Conservation (phyloP, 805 yeast species). For the Yarrowia yakushimensis region DNA sequence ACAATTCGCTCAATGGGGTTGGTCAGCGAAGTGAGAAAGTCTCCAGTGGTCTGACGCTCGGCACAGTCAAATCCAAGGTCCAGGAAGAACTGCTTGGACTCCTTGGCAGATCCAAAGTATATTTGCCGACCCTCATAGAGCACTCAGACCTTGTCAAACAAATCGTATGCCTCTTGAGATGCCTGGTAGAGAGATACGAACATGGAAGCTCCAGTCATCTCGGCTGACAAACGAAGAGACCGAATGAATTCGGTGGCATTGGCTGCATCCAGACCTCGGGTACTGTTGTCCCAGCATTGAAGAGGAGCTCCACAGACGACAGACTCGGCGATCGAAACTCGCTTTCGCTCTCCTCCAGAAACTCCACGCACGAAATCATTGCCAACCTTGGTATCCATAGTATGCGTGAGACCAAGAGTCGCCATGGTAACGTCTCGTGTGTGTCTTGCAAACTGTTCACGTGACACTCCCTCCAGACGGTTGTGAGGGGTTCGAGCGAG, state of each 20-base stretch:
- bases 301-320: constrained; percentile 44
- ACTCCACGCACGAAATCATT: constrained; percentile 65
- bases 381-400: constrained; percentile 61
- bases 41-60: constrained; percentile 57
- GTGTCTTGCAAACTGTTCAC: constrained; percentile 53
- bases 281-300: constrained; percentile 66
- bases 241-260: constrained; percentile 66
- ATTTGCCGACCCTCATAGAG: constrained; percentile 60
- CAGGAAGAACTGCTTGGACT: constrained; percentile 49
- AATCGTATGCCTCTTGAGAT: constrained; percentile 57
- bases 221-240: constrained; percentile 57
- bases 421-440: constrained; percentile 53
- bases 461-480: constrained; percentile 52
- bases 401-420: constrained; percentile 49
- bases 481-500: constrained; percentile 57
- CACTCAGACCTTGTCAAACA: constrained; percentile 58
- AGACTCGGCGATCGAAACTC: constrained; percentile 67
- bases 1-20: constrained; percentile 49
- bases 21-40: constrained; percentile 54
- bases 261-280: constrained; percentile 70
- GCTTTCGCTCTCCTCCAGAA: constrained; percentile 70
- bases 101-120: constrained; percentile 52
- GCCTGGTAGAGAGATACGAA: constrained; percentile 67
- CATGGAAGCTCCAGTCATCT: constrained; percentile 52
- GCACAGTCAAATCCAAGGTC: constrained; percentile 58